These are phyloP conservation scores for Przewalskia tangutica DNA, from an alignment of 257 asterid genomes.

Conservation along the genomic window DNA sequence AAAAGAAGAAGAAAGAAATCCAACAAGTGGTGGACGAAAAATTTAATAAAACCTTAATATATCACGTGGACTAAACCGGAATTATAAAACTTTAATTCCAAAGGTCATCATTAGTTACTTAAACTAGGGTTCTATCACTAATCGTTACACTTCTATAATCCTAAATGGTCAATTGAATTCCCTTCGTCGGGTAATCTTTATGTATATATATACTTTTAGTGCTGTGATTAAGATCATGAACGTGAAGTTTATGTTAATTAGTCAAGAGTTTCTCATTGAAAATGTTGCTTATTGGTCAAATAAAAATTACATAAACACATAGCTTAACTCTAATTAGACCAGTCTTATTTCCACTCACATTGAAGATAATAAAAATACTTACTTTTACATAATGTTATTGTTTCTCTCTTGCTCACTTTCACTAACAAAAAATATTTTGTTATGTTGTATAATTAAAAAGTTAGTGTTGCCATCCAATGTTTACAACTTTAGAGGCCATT, in stretches of 20 bases:
- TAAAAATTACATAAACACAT: conserved; percentile 26
- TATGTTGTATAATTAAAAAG: neutral
- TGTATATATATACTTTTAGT: too few relatives aligned
- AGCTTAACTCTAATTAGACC: conserved; percentile 35
- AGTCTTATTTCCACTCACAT: conserved; percentile 42
- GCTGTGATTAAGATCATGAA: neutral
- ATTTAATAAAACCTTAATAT: too few relatives aligned
- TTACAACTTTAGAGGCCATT: neutral
- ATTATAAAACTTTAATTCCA: neutral
- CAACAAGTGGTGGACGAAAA: neutral
- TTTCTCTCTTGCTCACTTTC: conserved; percentile 26
- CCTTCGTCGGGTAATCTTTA: neutral
- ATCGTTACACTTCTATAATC: neutral
- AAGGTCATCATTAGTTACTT: neutral
- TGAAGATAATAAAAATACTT: conserved; percentile 27
- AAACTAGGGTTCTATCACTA: neutral
- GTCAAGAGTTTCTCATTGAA: conserved; percentile 7
- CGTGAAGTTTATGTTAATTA: neutral
- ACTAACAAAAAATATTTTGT: conserved; percentile 7
- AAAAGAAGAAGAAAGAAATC: neutral
- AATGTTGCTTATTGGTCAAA: conserved; percentile 26
- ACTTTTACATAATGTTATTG: conserved; percentile 8
- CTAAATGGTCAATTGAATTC: neutral
- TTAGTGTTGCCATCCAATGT: neutral
- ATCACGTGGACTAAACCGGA: neutral